Base-by-base conservation (phyloP, 2,329 filamentous ascomycete species). In the Trichoderma koningii region DNA sequence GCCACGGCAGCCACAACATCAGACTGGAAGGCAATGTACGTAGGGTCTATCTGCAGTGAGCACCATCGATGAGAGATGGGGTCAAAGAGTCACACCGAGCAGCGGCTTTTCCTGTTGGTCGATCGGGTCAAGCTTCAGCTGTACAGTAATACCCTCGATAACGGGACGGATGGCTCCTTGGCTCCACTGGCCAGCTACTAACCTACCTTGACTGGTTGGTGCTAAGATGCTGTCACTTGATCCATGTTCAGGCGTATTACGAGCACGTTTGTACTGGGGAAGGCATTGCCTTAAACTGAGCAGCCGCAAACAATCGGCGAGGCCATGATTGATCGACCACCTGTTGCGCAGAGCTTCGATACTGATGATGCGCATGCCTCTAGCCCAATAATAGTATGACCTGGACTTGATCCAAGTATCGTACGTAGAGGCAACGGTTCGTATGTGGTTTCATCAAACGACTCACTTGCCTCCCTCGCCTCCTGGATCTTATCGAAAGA, bases 41-140 rank as follows among this genome's bases (percentile, higher is more conserved):
- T 17, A 34, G 17, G 30, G 7, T 21, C 12, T 38, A 3, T 38
- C 30, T n/a, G n/a, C n/a, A n/a, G n/a, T n/a, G n/a, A 38, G 1
- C 10, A 38, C 10, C 34, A 14, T 9, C 12, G 1, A 38, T 1
- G 10, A 5, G 12, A 21, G 2, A 47, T 45, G 6, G 10, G 17
- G 12, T 56, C 12, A 1, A 34, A 34, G 55, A 47, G 55, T 57
- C 55, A 57, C 55, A 19, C 55, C 42, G 55, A 52, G 34, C 34
- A 41, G 28, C 44, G 14, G 42, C 55, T 44, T 21, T 14, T 28
- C 21, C 48, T 30, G 44, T 38, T 42, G 45, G 56, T 60, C 23
- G 45, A 38, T 60, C 21, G 42, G 19, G 15, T 60, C 42, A 60
- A 51, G 56, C 56, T 60, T 60, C 56, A 60, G 56, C 56, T 60